Conservation (phyloP, 2,329 filamentous ascomycete species). For the Aureobasidium mangrovei region DNA sequence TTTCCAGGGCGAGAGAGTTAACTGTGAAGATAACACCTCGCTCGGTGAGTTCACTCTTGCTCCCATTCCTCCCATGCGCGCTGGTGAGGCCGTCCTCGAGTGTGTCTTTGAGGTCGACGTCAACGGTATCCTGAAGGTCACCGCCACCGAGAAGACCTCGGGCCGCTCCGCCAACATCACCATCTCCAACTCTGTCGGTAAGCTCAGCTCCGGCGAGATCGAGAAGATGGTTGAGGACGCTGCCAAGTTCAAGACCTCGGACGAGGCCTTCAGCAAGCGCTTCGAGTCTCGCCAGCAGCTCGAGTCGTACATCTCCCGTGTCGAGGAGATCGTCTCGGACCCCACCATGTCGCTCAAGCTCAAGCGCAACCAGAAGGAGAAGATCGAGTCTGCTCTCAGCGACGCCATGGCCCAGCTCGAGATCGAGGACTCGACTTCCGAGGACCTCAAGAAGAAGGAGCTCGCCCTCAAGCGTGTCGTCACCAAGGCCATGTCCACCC, state of each 20-base stretch:
- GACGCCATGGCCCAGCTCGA: constrained; percentile 97
- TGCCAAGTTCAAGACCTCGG: constrained; percentile 96
- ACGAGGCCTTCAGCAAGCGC: constrained; percentile 98
- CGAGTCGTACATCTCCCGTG: constrained; percentile 95
- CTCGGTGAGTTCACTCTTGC: constrained; percentile 49
- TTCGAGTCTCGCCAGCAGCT: constrained; percentile 99
- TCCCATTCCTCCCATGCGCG: constrained; percentile 67
- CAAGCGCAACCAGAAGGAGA: constrained; percentile 98
- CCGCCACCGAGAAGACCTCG: constrained; percentile 96
- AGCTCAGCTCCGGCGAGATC: constrained; percentile 89
- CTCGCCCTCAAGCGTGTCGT: constrained; percentile 93
- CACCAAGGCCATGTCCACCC: constrained; percentile 59
- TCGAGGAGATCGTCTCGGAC: constrained; percentile 98
- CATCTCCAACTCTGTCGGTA: constrained; percentile 98
- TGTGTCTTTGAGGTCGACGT: constrained; percentile 99
- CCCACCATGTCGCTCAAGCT: constrained; percentile 92
- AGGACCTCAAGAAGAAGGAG: constrained; percentile 99
- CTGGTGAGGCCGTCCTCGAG: constrained; percentile 93
- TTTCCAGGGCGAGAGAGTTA: constrained; percentile 92
- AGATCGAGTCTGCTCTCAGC: constrained; percentile 94
- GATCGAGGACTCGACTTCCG: constrained; percentile 80
- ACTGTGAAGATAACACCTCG: constrained; percentile 97
- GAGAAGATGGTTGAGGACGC: constrained; percentile 93
- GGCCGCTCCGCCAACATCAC: constrained; percentile 98
- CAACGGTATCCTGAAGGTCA: constrained; percentile 99